Evolutionary conservation across 208 protist genomes (phyloP).

Genomic region (Trypanosoma lewisi): DNA sequence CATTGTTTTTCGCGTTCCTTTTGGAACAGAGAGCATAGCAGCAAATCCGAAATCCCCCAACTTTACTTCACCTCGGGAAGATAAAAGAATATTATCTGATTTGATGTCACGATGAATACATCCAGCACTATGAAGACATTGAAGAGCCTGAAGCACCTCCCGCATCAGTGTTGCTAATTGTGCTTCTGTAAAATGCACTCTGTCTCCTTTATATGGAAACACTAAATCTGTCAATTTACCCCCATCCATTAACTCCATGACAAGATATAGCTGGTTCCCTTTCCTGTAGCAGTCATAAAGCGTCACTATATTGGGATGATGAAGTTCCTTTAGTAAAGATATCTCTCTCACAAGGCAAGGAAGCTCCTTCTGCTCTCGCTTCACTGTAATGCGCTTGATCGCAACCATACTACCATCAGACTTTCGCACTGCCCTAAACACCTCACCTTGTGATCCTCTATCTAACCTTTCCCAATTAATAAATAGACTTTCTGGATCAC

Average conservation of each 20-base stretch:
- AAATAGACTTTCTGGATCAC: conserved; percentile 33
- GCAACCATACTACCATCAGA: conserved; percentile 26
- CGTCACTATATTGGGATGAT: conserved; percentile 44
- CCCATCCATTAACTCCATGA: conserved; percentile 62
- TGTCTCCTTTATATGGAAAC: conserved; percentile 9
- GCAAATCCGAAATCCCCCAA: conserved; percentile 46
- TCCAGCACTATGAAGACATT: conserved; percentile 45
- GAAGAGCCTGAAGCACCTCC: conserved; percentile 33
- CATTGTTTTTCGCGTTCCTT: conserved; percentile 45
- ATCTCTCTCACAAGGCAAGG: conserved; percentile 41
- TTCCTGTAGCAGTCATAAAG: conserved; percentile 41
- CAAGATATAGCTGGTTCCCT: conserved; percentile 42
- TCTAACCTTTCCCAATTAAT: conserved; percentile 37
- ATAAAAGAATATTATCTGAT: conserved; percentile 41
- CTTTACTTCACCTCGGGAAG: conserved; percentile 33
- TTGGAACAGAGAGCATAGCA: conserved; percentile 44
- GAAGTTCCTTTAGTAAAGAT: conserved; percentile 26
- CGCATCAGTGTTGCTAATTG: conserved; percentile 31
- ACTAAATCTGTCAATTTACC: conserved; percentile 60
- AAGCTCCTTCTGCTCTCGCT: background rate
- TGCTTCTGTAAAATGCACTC: conserved; percentile 36
- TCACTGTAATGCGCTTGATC: conserved; percentile 43
- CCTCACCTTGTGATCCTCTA: conserved; percentile 41
- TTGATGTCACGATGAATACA: conserved; percentile 52
- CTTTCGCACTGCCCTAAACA: conserved; percentile 34